These are phyloP conservation scores for Diaporthe sp. DNA, from an alignment of 2,329 filamentous ascomycete species.

Conservation along the genomic window DNA sequence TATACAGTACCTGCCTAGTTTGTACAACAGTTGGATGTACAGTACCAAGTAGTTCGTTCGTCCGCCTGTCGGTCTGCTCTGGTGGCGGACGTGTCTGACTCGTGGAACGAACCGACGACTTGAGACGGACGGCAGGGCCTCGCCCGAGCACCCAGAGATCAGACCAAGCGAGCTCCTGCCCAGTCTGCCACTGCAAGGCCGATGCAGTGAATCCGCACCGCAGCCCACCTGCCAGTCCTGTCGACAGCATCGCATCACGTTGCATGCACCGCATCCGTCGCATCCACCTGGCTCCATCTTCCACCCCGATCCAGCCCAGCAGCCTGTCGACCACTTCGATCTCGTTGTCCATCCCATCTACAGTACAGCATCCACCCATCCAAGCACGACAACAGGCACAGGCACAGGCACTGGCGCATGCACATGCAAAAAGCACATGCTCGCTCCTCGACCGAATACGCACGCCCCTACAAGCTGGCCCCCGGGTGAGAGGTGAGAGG, in stretches of 20 bases:
- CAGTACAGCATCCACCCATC: background rate
- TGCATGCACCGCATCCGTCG: constrained; percentile 1
- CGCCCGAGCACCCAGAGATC: constrained; percentile 11
- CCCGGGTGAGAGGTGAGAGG: constrained; percentile 6
- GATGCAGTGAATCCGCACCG: background rate
- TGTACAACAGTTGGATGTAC: background rate
- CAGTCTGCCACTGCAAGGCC: background rate
- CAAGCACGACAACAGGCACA: background rate
- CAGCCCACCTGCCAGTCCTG: background rate
- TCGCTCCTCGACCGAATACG: background rate
- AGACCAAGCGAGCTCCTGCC: background rate
- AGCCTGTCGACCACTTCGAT: background rate
- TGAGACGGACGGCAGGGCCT: constrained; percentile 28
- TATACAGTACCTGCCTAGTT: background rate
- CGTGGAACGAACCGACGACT: constrained; percentile 15
- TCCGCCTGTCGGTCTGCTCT: background rate
- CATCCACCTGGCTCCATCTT: constrained; percentile 1
- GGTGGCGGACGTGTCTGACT: background rate
- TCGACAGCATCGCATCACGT: constrained; percentile 18
- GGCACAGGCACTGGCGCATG: background rate
- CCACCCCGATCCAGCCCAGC: background rate
- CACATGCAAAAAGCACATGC: constrained; percentile 1
- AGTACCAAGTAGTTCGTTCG: background rate
- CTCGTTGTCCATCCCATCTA: background rate
- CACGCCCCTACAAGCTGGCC: background rate